Base-by-base conservation (phyloP, 345 rosid genomes). In the Gossypium bickii region DNA sequence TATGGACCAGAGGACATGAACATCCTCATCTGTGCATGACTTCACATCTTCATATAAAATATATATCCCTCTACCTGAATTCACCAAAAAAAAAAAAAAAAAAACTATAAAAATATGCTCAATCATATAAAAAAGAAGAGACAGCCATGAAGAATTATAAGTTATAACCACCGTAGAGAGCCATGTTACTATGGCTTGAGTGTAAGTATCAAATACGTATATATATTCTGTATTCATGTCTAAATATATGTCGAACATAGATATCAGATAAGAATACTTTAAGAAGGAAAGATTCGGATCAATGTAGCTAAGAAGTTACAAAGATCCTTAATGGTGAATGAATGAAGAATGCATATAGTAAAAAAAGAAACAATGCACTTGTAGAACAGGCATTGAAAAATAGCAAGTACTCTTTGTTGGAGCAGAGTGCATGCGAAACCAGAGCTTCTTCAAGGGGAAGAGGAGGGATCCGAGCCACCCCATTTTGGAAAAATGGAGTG, bases 31-130 rank as follows among this genome's bases (percentile, higher is more conserved):
- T 56, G 89, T 88, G 75, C 97, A 92, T 18, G 98, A 89, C 78
- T 92, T 92, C 71, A 92, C 97, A 83, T 92, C 98, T 78, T 89
- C 96, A 41, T 92, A 89, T 74, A 94, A 80, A 79, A 92, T 90
- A 85, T 89, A 89, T 78, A 92, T 85, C 78, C 92, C 97, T 88
- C 88, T 88, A 73, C 93, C 97, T 92, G 89, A 10, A 59, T 57
- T 2, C 48, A 8, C 29, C 41, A 4, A 34, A 34, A 29, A 29
- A 29, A 29, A 29, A 3, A 34, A 45, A 11, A 53, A 4, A 16
- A n/a, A 18, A 68, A n/a, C 2, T 2, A 7, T 53, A 25, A 45
- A 22, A 55, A 34, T 1, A 1, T 56, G 60, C n/a, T 27, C 63
- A 71, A 18, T 57, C 17, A 53, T 56, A 34, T 34, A 34, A 10